These are phyloP conservation scores for Alternaria gansuensis DNA, from an alignment of 2,329 filamentous ascomycete genomes.

Conservation along the genomic window DNA sequence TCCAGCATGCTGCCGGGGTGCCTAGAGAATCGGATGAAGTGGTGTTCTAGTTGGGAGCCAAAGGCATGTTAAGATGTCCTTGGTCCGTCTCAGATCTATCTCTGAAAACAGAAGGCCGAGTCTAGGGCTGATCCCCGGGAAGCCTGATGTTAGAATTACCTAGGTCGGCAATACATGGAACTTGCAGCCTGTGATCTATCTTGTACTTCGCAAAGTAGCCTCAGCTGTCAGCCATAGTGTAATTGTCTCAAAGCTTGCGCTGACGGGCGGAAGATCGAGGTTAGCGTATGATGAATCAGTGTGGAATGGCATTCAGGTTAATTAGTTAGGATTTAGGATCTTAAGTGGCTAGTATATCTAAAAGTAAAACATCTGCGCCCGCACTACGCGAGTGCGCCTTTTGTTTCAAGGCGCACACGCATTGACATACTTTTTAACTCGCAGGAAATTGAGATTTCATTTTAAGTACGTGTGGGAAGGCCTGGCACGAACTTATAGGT, in stretches of 20 bases:
- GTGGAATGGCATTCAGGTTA: neutral
- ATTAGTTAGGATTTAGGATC: neutral
- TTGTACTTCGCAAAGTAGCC: neutral
- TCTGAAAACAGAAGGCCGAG: neutral
- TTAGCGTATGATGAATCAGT: neutral
- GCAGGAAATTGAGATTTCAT: neutral
- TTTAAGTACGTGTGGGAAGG: neutral
- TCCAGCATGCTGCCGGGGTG: constrained; percentile 5
- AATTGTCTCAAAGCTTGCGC: neutral
- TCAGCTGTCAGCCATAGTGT: neutral
- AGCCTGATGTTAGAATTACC: neutral
- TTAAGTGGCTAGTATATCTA: neutral
- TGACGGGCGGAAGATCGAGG: neutral
- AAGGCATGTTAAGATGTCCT: neutral
- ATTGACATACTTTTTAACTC: neutral
- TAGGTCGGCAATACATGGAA: neutral
- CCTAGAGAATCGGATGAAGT: neutral
- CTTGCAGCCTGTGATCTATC: neutral
- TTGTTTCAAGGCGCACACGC: neutral
- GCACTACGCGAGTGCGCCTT: neutral
- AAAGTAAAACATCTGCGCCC: neutral
- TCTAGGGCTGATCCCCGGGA: constrained; percentile 1
- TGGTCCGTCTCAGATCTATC: neutral
- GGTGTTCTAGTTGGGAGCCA: constrained; percentile 3
- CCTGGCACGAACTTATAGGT: constrained; percentile 8